Evolutionary conservation across 164 flowering plant species (phyloP).

Genomic region (Chimonanthus salicifolius): DNA sequence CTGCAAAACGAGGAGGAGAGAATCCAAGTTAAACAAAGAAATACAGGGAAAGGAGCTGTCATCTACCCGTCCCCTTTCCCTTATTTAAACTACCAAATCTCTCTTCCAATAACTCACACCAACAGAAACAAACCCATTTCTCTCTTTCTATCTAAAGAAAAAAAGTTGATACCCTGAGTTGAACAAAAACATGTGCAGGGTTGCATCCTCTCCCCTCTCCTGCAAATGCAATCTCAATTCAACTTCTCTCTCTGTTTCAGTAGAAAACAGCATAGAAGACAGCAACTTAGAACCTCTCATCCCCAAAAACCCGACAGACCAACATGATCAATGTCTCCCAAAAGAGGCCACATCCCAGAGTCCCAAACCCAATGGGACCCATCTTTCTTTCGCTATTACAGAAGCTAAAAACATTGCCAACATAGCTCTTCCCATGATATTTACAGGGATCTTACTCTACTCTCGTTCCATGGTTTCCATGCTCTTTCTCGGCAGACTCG

Average conservation of each 20-base stretch:
- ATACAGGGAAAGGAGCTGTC: neutral
- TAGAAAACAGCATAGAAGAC: neutral
- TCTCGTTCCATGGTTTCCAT: conserved; percentile 76
- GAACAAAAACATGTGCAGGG: neutral
- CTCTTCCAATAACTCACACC: neutral
- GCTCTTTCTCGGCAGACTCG: conserved; percentile 72
- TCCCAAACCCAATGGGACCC: neutral
- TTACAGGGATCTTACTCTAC: conserved; percentile 62
- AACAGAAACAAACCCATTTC: neutral
- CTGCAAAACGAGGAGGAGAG: neutral
- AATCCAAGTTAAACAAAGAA: neutral
- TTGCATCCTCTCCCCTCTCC: neutral
- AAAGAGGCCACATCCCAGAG: neutral
- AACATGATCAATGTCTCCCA: too few species aligned
- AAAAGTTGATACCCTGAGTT: too few species aligned
- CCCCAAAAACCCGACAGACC: neutral
- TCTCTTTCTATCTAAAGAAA: neutral
- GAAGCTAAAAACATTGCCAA: conserved; percentile 47
- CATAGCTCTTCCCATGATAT: conserved; percentile 57
- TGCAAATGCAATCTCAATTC: neutral
- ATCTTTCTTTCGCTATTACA: conserved; percentile 8
- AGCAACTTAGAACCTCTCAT: neutral
- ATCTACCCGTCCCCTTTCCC: neutral
- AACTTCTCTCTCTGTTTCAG: neutral
- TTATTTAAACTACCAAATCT: neutral